These are phyloP conservation scores for Zizania latifolia DNA, from an alignment of 176 grass and related monocot genomes.

Conservation along the genomic window DNA sequence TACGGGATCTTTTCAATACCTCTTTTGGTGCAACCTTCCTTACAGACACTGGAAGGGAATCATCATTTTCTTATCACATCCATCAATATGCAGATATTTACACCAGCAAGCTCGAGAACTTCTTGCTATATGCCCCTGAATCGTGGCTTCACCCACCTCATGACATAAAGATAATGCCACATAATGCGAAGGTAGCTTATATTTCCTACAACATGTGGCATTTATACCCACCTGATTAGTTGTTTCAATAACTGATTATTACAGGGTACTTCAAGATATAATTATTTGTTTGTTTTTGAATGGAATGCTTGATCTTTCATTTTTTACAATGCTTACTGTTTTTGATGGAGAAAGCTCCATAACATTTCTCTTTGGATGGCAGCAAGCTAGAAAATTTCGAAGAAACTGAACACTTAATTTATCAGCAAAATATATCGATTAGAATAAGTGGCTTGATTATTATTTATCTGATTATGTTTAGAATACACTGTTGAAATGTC, in stretches of 20 bases:
- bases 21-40: conserved; percentile 90
- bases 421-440: not conserved
- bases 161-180: conserved; percentile 99
- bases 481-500: not conserved
- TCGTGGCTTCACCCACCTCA: conserved; percentile 92
- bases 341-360: not conserved
- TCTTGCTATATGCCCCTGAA: conserved; percentile 59
- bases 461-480: not conserved
- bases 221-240: not conserved
- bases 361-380: not conserved
- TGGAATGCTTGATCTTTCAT: not conserved
- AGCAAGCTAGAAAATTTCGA: not conserved
- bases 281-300: not conserved
- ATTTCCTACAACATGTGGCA: not conserved
- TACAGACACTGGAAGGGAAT: conserved; percentile 93
- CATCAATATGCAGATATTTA: conserved; percentile 99
- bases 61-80: conserved; percentile 89
- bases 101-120: conserved; percentile 87
- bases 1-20: conserved; percentile 73
- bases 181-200: conserved; percentile 77
- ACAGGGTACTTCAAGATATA: not conserved
- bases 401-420: not conserved
- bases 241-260: not conserved
- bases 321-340: not conserved
- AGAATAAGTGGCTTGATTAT: not conserved